Percentiles rank a stretch among this genome's conserved stretches.
Evolutionary conservation across 2,329 filamentous ascomycete species (phyloP).

Genomic region (Penicillium sp.): DNA sequence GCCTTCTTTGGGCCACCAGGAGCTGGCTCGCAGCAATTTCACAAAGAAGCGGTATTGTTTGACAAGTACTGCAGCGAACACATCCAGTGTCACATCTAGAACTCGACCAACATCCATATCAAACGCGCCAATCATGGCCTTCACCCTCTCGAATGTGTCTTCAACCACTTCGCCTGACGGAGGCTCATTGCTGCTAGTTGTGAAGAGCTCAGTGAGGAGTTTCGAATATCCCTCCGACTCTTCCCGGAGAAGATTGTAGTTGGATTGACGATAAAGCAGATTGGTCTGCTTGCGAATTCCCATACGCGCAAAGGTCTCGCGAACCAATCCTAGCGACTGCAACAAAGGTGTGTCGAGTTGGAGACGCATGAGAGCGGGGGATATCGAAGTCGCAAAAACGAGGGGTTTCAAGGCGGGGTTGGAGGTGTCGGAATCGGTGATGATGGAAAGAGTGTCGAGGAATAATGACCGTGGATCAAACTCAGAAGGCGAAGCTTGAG

Average conservation of each 20-base stretch:
- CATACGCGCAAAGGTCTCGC: slow-evolving; percentile 78
- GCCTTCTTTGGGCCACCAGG: slow-evolving; percentile 85
- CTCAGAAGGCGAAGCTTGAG: slow-evolving; percentile 26
- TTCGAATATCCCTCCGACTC: slow-evolving; percentile 97
- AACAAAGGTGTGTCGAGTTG: slow-evolving; percentile 78
- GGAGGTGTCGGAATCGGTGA: slow-evolving; percentile 69
- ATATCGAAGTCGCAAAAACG: slow-evolving; percentile 69
- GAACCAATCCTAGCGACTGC: slow-evolving; percentile 73
- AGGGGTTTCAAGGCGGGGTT: slow-evolving; percentile 62
- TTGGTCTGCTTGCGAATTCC: slow-evolving; percentile 90
- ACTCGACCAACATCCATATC: slow-evolving; percentile 94
- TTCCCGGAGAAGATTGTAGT: slow-evolving; percentile 92
- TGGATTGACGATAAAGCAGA: slow-evolving; percentile 88
- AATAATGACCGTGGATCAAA: slow-evolving; percentile 70
- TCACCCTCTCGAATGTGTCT: slow-evolving; percentile 86
- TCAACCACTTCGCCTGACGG: slow-evolving; percentile 74
- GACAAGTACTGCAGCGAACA: slow-evolving; percentile 89
- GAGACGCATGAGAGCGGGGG: slow-evolving; percentile 69
- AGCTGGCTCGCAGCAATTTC: slow-evolving; percentile 84
- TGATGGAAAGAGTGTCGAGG: slow-evolving; percentile 76
- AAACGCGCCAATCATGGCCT: slow-evolving; percentile 93
- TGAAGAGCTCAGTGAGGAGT: slow-evolving; percentile 91
- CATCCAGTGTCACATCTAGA: slow-evolving; percentile 89
- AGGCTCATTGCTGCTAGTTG: slow-evolving; percentile 71
- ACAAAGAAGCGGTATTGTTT: slow-evolving; percentile 94